Base-by-base conservation (phyloP, 306 rosid genomes). In the Pueraria montana region DNA sequence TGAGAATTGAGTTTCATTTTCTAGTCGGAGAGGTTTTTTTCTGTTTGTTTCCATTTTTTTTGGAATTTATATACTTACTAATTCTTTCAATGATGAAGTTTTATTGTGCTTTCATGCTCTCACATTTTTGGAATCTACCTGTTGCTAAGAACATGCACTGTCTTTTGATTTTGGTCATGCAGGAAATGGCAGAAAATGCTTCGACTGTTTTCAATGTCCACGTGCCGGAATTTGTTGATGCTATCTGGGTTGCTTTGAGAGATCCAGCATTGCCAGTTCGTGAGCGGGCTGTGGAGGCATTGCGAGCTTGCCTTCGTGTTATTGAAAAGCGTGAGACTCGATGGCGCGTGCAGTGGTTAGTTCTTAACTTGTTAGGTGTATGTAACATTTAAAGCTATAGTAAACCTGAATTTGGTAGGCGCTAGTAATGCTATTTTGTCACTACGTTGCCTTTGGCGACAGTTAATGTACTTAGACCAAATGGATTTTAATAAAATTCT, bases 171-270 rank as follows among this genome's bases (percentile, higher is more conserved):
- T 72, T 87, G 80, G 42, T 55, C 78, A 50, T 59, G 84, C 80
- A 96, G 99, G 99, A 96, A 90, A 96, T 96, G 99, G 99, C 99
- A 21, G 99, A 96, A 89, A 92, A 94, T 86, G 99, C 98, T 88
- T 96, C 99, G 11, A 92, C 99, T 6, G 94, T 93, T 27, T 96
- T 96, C 84, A 94, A 96, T 91, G 99, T 96, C 63, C 99, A 96
- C 72, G 99, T 96, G 40, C 91, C 98, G 38, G 99, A 94, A 82
- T 96, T 96, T 89, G 95, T 96, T n/a, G 98, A 96, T 26, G 97
- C 97, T 67, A 96, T 96, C 17, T 96, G 99, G 99, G 97, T 92
- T 89, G 97, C 99, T 74, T 80, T 96, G 89, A 91, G 99, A 82
- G 99, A 96, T 89, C 98, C 94, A 18, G 90, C 89, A 21, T 86